A percentile compares a stretch with the other conserved stretches of the same genome.
Evolutionary conservation across 176 grass and related monocot genomes (phyloP).

Genomic region (Bonia amplexicaulis): DNA sequence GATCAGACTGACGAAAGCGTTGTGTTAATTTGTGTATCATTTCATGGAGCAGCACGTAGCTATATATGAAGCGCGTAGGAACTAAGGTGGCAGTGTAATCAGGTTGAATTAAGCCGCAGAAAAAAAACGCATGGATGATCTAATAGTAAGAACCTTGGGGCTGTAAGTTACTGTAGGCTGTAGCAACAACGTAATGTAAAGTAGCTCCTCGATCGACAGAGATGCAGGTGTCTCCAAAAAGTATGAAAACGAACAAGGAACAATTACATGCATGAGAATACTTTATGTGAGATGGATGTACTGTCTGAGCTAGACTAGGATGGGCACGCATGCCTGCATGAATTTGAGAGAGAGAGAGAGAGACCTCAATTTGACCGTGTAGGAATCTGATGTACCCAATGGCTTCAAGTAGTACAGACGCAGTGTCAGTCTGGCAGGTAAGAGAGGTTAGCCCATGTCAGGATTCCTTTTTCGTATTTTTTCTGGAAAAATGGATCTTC

Average conservation of each 20-base stretch:
- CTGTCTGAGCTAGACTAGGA: background rate
- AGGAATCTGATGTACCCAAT: slow-evolving; percentile 99
- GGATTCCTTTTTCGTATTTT: slow-evolving; percentile 44
- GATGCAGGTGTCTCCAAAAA: background rate
- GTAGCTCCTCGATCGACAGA: background rate
- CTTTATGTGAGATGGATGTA: slow-evolving; percentile 24
- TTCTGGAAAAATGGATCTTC: slow-evolving; percentile 32
- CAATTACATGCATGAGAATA: slow-evolving; percentile 3
- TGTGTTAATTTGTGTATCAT: background rate
- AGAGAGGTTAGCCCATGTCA: slow-evolving; percentile 41
- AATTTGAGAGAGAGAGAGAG: background rate
- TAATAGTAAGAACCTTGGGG: background rate
- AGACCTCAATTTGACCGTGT: slow-evolving; percentile 97
- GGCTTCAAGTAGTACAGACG: slow-evolving; percentile 98
- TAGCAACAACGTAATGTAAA: background rate
- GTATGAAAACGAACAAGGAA: slow-evolving; percentile 17
- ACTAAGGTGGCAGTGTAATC: no score
- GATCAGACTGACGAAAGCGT: background rate
- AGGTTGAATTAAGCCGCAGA: no score
- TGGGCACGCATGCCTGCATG: slow-evolving; percentile 16
- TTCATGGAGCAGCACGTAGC: background rate
- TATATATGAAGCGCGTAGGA: background rate
- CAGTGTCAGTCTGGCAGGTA: slow-evolving; percentile 96
- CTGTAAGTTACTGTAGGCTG: background rate
- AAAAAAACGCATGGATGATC: background rate